phyloP scores from a whole-genome alignment of 2,329 filamentous ascomycete genomes.

The Pyrenophora graminea region DNA sequence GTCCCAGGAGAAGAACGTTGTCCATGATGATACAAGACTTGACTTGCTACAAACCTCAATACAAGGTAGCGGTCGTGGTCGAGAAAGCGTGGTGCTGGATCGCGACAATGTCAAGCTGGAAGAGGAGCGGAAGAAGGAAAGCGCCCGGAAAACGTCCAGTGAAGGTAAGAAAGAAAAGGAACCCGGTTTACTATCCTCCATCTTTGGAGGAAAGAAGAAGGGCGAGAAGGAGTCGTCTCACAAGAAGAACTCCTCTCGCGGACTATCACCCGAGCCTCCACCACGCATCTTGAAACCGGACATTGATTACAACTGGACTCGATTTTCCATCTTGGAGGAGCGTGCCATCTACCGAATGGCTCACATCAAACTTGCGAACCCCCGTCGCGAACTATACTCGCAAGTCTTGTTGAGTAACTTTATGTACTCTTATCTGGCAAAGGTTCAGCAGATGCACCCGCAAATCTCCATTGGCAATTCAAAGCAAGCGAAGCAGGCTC shows the following conservation, averaged over 20 bases:
- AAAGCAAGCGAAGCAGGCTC: slow-evolving; percentile 68
- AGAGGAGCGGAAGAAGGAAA: slow-evolving; percentile 82
- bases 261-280: slow-evolving; percentile 75
- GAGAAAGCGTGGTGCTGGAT: slow-evolving; percentile 84
- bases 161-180: slow-evolving; percentile 88
- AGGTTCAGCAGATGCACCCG: slow-evolving; percentile 98
- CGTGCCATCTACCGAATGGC: slow-evolving; percentile 98
- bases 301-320: slow-evolving; percentile 93
- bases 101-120: slow-evolving; percentile 75
- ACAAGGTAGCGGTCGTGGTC: slow-evolving; percentile 65
- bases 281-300: slow-evolving; percentile 78
- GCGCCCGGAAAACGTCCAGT: slow-evolving; percentile 68
- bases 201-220: slow-evolving; percentile 93
- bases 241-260: slow-evolving; percentile 73
- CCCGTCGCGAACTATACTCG: slow-evolving; percentile 85
- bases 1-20: slow-evolving; percentile 45
- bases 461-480: slow-evolving; percentile 89
- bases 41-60: slow-evolving; percentile 88
- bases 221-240: slow-evolving; percentile 72
- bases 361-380: slow-evolving; percentile 98
- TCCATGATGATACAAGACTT: slow-evolving; percentile 77
- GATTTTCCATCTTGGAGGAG: slow-evolving; percentile 94
- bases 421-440: slow-evolving; percentile 99
- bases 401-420: slow-evolving; percentile 98
- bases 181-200: slow-evolving; percentile 81